Conservation (phyloP, 2,329 filamentous ascomycete species). For the Scopulariopsis brevicaulis region DNA sequence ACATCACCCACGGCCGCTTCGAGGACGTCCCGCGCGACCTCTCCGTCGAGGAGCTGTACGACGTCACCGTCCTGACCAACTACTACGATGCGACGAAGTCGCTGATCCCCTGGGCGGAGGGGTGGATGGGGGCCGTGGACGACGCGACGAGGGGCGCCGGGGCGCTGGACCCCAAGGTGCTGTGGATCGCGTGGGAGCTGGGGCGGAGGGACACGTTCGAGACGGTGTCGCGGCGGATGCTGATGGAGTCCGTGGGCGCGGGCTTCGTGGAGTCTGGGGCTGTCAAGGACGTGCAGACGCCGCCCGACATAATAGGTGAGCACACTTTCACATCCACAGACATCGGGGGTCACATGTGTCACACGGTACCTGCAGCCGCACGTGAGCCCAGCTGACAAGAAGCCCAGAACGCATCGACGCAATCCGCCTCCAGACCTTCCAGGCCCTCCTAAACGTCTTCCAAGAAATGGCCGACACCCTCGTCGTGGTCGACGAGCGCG, state of each 20-base stretch:
- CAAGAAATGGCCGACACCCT: conserved; percentile 13
- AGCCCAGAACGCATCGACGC: conserved; percentile 9
- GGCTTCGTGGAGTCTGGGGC: not conserved
- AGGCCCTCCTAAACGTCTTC: conserved; percentile 13
- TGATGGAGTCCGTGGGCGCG: conserved; percentile 10
- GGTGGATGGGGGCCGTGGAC: conserved; percentile 9
- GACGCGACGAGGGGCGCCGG: conserved; percentile 8
- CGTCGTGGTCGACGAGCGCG: conserved; percentile 16
- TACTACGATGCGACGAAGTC: conserved; percentile 17
- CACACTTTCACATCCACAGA: not conserved
- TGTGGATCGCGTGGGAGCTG: conserved; percentile 20
- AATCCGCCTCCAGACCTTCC: conserved; percentile 13
- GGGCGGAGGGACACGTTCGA: conserved; percentile 13
- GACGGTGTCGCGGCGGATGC: conserved; percentile 11
- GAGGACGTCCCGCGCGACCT: conserved; percentile 12
- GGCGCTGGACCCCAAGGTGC: conserved; percentile 11
- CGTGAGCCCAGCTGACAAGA: not conserved
- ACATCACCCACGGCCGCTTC: conserved; percentile 18
- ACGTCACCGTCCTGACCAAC: conserved; percentile 15
- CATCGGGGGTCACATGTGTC: too few relatives aligned
- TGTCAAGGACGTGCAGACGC: conserved; percentile 6
- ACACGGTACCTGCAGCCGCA: not conserved
- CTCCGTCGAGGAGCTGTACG: conserved; percentile 13
- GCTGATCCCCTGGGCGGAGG: conserved; percentile 14
- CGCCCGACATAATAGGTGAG: conserved; percentile 12